Evolutionary conservation across 345 rosid genomes (phyloP).

Genomic region (Theobroma cacao): DNA sequence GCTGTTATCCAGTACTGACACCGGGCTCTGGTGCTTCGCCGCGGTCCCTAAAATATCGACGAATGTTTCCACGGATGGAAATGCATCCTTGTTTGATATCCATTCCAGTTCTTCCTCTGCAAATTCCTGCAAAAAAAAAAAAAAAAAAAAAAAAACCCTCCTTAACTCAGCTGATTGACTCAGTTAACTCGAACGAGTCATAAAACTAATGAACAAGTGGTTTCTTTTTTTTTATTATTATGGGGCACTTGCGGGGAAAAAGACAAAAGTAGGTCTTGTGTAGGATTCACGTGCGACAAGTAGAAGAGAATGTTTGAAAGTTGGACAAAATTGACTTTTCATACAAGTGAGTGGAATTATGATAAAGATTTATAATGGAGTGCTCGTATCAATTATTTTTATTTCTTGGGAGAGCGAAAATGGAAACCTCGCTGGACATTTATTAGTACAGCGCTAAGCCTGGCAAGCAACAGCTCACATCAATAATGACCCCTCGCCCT

Average conservation of each 20-base stretch:
- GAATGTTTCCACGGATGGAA: slow-evolving; percentile 67
- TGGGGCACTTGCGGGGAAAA: neutral
- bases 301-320: neutral
- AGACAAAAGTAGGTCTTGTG: neutral
- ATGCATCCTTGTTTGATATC: slow-evolving; percentile 70
- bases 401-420: neutral
- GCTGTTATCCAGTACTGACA: slow-evolving; percentile 67
- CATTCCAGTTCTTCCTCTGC: slow-evolving; percentile 86
- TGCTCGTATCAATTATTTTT: neutral
- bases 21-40: slow-evolving; percentile 53
- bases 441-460: slow-evolving; percentile 33
- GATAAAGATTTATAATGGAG: neutral
- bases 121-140: slow-evolving; percentile 35
- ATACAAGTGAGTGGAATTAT: neutral
- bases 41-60: slow-evolving; percentile 28
- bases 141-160: neutral
- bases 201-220: neutral
- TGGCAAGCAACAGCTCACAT: slow-evolving; percentile 54
- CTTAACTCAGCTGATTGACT: slow-evolving; percentile 9
- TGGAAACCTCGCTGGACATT: slow-evolving; percentile 24
- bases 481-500: slow-evolving; percentile 24
- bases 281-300: slow-evolving; percentile 1
- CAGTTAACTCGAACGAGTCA: slow-evolving; percentile 15
- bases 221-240: neutral
- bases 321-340: slow-evolving; percentile 26